These are phyloP conservation scores for Aphanomyces cochlioides DNA, from an alignment of 352 stramenopile genomes.

Conservation along the genomic window DNA sequence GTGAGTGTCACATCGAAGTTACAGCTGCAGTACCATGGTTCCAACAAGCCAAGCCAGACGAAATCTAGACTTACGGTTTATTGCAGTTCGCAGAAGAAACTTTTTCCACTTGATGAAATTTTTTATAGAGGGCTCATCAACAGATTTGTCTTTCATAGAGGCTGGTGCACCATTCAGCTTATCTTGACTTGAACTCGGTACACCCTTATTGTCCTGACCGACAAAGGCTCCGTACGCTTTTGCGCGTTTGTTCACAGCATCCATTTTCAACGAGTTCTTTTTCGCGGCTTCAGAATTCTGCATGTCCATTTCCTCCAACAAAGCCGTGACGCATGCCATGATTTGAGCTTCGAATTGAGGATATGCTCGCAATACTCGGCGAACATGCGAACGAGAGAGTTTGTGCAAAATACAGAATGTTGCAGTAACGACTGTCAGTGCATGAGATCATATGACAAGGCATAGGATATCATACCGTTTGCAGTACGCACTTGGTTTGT, in stretches of 20 bases:
- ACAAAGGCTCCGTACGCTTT: constrained; percentile 27
- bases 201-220: neutral
- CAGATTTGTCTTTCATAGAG: too few species aligned
- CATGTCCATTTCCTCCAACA: constrained; percentile 28
- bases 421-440: constrained; percentile 15
- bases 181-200: too few species aligned
- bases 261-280: constrained; percentile 7
- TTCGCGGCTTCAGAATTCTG: constrained; percentile 10
- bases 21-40: constrained; percentile 8
- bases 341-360: constrained; percentile 28
- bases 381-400: constrained; percentile 17
- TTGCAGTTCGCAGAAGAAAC: neutral
- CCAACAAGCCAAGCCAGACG: constrained; percentile 16
- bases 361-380: constrained; percentile 26
- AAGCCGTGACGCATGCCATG: constrained; percentile 9
- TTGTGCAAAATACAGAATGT: constrained; percentile 29
- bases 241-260: constrained; percentile 17
- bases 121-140: neutral
- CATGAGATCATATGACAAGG: neutral
- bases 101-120: constrained; percentile 15
- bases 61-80: constrained; percentile 21
- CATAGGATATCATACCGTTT: constrained; percentile 25
- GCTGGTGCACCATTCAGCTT: too few species aligned
- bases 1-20: neutral
- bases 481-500: constrained; percentile 55